Evolutionary conservation across 225 moss, liverwort and hornwort genomes (phyloP).

Genomic region (Bryum argenteum): DNA sequence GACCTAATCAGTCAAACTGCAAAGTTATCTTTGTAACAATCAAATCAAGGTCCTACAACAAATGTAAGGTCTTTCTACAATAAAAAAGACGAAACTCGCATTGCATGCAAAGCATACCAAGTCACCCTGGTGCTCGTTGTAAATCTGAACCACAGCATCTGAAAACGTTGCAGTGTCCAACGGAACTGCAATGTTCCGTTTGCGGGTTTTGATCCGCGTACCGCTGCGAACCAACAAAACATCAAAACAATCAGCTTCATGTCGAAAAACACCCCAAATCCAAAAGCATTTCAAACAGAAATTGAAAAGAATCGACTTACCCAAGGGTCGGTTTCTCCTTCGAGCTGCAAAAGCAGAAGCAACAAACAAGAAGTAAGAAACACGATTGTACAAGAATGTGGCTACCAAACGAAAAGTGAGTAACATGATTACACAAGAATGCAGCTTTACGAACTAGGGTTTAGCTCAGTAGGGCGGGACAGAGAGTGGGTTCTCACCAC

Average conservation of each 20-base stretch:
- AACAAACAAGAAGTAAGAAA: conserved; percentile 25
- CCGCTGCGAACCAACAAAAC: conserved; percentile 55
- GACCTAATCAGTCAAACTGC: background rate
- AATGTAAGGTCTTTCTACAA: background rate
- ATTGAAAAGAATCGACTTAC: conserved; percentile 35
- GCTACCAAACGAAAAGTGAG: conserved; percentile 19
- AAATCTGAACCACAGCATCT: conserved; percentile 95
- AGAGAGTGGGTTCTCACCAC: conserved; percentile 29
- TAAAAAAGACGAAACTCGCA: background rate
- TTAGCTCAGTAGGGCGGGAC: background rate
- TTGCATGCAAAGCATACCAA: conserved; percentile 49
- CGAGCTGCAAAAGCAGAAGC: conserved; percentile 61
- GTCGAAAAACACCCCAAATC: background rate
- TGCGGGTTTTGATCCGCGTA: conserved; percentile 99
- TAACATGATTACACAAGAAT: background rate
- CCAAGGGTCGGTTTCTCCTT: conserved; percentile 99
- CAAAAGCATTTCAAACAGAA: background rate
- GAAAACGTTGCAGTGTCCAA: conserved; percentile 96
- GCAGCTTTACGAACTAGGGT: too few relatives aligned
- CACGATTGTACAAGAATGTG: background rate
- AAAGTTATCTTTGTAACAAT: background rate
- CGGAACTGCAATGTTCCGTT: conserved; percentile 99
- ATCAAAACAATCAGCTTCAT: conserved; percentile 3
- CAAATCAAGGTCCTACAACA: too few relatives aligned
- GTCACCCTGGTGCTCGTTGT: conserved; percentile 84